phyloP scores from a whole-genome alignment of 129 eudicot genomes.

The sunflower (Helianthus annuus) region DNA sequence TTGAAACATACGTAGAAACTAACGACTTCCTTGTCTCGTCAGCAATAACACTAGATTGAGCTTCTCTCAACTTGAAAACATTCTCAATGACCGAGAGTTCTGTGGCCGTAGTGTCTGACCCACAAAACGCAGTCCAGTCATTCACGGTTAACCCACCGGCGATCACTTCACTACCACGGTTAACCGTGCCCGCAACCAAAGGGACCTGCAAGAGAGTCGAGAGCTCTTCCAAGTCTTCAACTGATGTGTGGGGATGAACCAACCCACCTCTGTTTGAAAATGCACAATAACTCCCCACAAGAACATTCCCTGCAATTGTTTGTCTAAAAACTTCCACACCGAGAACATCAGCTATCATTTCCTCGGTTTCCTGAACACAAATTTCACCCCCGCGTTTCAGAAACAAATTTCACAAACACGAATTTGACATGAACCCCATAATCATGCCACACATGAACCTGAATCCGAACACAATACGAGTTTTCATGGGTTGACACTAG shows the following conservation, averaged over 20 bases:
- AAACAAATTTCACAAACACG: neutral
- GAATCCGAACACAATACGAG: no score
- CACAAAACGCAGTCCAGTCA: slow-evolving; percentile 98
- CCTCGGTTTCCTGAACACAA: slow-evolving; percentile 83
- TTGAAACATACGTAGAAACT: slow-evolving; percentile 1
- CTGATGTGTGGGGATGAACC: slow-evolving; percentile 86
- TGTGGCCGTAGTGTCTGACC: slow-evolving; percentile 91
- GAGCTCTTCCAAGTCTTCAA: slow-evolving; percentile 89
- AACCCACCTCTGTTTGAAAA: slow-evolving; percentile 30
- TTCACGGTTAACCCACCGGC: slow-evolving; percentile 89
- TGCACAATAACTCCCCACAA: slow-evolving; percentile 87
- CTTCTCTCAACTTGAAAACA: slow-evolving; percentile 87
- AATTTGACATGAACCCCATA: no score
- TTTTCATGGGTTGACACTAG: no score
- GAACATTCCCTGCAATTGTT: slow-evolving; percentile 28
- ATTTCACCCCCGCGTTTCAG: neutral
- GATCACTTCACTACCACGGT: slow-evolving; percentile 92
- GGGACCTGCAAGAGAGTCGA: slow-evolving; percentile 94
- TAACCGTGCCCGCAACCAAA: slow-evolving; percentile 93
- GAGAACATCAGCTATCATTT: slow-evolving; percentile 76
- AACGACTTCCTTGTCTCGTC: slow-evolving; percentile 35
- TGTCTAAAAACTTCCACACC: slow-evolving; percentile 16
- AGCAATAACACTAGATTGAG: slow-evolving; percentile 64
- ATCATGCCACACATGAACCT: no score
- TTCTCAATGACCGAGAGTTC: slow-evolving; percentile 88